phyloP scores from a whole-genome alignment of 768 basidiomycete genomes.

The Suillus spraguei region DNA sequence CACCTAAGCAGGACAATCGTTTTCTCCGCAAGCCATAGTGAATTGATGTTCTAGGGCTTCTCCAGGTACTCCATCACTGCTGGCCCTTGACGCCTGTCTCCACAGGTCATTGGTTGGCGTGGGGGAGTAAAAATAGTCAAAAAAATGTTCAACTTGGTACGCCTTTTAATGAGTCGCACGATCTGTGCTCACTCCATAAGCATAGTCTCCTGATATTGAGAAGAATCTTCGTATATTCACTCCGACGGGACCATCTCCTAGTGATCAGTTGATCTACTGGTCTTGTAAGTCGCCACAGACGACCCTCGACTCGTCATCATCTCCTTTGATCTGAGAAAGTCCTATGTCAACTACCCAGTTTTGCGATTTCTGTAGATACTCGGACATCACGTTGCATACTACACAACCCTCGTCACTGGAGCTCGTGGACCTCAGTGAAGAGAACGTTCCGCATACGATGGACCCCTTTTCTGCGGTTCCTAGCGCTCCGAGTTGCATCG shows the following conservation, averaged over 20 bases:
- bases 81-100: slow-evolving; percentile 11
- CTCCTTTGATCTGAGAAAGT: slow-evolving; percentile 7
- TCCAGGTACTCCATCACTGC: not conserved
- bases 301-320: slow-evolving; percentile 1
- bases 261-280: slow-evolving; percentile 12
- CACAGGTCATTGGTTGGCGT: slow-evolving; percentile 21
- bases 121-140: slow-evolving; percentile 17
- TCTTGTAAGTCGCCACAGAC: slow-evolving; percentile 16
- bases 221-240: not conserved
- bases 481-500: not conserved
- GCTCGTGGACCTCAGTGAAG: slow-evolving; percentile 9
- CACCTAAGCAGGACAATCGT: slow-evolving; percentile 13
- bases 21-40: not conserved
- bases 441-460: slow-evolving; percentile 1
- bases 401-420: slow-evolving; percentile 33
- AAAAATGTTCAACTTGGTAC: not conserved
- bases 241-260: slow-evolving; percentile 5
- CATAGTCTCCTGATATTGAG: not conserved
- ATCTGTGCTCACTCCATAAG: not conserved
- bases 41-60: slow-evolving; percentile 2
- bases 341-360: slow-evolving; percentile 15
- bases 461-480: not conserved
- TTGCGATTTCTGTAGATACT: slow-evolving; percentile 33
- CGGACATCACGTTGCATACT: slow-evolving; percentile 33
- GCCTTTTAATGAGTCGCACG: no score